Base-by-base conservation (phyloP, 805 yeast species). In the Candida berthetii region DNA sequence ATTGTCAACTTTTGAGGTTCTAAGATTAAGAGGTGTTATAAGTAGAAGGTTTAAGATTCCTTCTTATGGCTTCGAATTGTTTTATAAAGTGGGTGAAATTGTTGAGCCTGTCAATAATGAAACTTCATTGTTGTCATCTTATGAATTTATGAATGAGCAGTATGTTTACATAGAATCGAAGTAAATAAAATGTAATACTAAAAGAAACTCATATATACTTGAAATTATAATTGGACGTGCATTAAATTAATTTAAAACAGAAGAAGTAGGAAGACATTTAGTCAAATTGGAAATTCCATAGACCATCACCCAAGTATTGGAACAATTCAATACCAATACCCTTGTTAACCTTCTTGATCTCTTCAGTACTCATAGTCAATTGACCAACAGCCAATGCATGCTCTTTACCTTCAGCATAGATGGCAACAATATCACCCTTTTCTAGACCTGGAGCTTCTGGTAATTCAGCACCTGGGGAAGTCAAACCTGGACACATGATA, bases 401-500 rank as follows among this genome's bases (percentile, higher is more conserved):
- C 49, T 89, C 95, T 57, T 91, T 91, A 44, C 96, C 96, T 64
- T 90, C 96, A 38, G 97, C 96, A 58, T 81, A 84, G 20, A 91
- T 76, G 8, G 85, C 74, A 36, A 90, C 96, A 24, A 85, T 72
- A n/a, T 81, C 69, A 41, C 74, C 95, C 50, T 77, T 71, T 34
- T 75, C 80, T 44, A 79, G 58, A 7, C 75, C 74, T 31, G 82
- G 77, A 25, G 82, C 82, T 19, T 81, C 90, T 17, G 96, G 96
- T 46, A 89, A 68, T 41, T 66, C 64, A 17, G 95, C 96, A 34
- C 96, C 96, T 2, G 82, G 72, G 16, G 93, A 80, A 0, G 96
- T 88, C 48, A 88, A 72, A 16, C 96, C 96, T 3, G 96, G 96
- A 64, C 96, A 90, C 98, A 90, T 90, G 55, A 90, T 85, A 57